A percentile compares a stretch with the other conserved stretches of the same genome.
Evolutionary conservation across 208 protist species (phyloP).

Genomic region (Leishmania major): DNA sequence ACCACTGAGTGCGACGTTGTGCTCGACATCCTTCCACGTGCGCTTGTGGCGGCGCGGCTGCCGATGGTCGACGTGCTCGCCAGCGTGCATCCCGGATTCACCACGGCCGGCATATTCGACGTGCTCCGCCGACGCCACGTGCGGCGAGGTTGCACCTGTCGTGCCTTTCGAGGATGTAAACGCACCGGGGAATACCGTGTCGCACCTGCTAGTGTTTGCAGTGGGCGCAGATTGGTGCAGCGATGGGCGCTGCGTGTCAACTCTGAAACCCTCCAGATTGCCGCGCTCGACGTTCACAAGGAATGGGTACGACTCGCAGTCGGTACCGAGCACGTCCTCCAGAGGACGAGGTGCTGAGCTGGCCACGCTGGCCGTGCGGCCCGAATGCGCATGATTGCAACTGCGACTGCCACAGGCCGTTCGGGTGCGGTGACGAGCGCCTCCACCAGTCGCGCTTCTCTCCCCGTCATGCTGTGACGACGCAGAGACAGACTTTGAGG

Average conservation of each 20-base stretch:
- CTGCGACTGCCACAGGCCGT: not conserved
- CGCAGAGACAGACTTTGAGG: constrained; percentile 13
- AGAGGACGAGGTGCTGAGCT: constrained; percentile 37
- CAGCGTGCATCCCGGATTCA: not conserved
- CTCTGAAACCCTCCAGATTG: not conserved
- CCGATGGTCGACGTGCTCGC: not conserved
- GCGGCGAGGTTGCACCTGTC: not conserved
- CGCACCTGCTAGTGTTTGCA: not conserved
- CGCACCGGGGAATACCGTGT: no score
- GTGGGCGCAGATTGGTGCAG: not conserved
- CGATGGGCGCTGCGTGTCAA: not conserved
- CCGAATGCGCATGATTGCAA: not conserved
- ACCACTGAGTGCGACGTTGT: constrained; percentile 39
- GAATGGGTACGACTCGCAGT: constrained; percentile 12
- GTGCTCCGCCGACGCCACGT: not conserved
- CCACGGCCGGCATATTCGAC: not conserved
- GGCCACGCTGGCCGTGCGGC: constrained; percentile 28
- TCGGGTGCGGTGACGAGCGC: not conserved
- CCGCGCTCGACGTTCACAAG: not conserved
- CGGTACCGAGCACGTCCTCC: constrained; percentile 31
- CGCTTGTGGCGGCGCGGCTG: constrained; percentile 9
- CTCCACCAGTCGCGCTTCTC: constrained; percentile 1
- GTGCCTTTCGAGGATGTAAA: not conserved
- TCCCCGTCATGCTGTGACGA: not conserved
- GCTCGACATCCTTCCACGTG: constrained; percentile 34